Evolutionary conservation across 371 early-diverging fungal species (phyloP), one percentile per base, ranked within the genome.

Genomic region (Chytridiales sp.): DNA sequence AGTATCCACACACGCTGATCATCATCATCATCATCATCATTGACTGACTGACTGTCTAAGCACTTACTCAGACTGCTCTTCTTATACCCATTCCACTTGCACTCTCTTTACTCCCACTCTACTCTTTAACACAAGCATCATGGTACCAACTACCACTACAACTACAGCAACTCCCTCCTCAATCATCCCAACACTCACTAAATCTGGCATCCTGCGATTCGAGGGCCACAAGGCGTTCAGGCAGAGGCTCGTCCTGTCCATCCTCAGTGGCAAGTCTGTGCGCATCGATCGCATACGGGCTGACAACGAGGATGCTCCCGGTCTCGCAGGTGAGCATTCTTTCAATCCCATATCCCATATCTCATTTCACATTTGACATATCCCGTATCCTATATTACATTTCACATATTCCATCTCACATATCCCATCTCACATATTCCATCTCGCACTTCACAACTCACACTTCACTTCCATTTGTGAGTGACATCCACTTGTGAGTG

Each of bases 211-310:
- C 36, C 57, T 69, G 24, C 64, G 68, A 6, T 69, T 71, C 53
- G 67, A 74, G 48, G 94, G 94, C 15, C 89, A 91, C 75, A 80
- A 81, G 60, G 87, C 87, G 61, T 75, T 97, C 52, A 79, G 93
- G 54, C 92, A 95, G 69, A 79, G 97, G 38, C 84, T 97, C 53
- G 77, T 97, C n/a, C 77, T 97, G 47, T 86, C 95, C n/a, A 89
- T 91, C 6, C 78, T 97, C 47, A 86, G 89, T 59, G 90, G 91
- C 59, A 85, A 83, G 42, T 66, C 88, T 4, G 79, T 97, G 43
- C 87, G 90, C 59, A 93, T 97, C 64, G 90, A 91, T 59, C 84
- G 87, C 66, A 95, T 97, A 67, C 85, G 95, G 27, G 70, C 88
- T 2, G 85, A 91, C 61, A 92, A 92, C 64, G 62, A 67, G 34